Base-by-base conservation (phyloP, 768 basidiomycete species). In the Tulasnella sp. region DNA sequence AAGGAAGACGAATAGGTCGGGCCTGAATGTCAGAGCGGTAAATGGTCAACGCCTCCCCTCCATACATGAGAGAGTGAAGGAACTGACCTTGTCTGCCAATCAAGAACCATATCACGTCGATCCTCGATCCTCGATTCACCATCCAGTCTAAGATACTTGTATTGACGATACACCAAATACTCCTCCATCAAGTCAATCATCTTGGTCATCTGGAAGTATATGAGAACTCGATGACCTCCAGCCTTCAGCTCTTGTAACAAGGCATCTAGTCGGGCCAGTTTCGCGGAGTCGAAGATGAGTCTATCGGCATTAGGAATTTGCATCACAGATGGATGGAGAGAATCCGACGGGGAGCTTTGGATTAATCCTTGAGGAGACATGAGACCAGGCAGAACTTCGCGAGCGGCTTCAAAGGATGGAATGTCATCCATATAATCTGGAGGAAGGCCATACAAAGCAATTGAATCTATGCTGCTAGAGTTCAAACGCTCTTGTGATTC, bases 131-230 rank as follows among this genome's bases (percentile, higher is more conserved):
- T 90, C 25, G 90, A 93, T 1, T 85, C 85, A 32, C 92, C 92
- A 65, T 96, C 92, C 49, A 96, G 68, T 32, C 92, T 76, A 15
- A 95, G 69, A 62, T 96, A 95, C 65, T 90, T 92, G 71, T 90
- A 90, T 64, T 96, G 92, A 2, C 93, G 81, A 68, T 85, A 95
- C 53, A 95, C 88, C 54, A 99, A 72, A 64, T 96, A 99, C 64
- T 98, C 95, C 65, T 98, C 95, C 79, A 98, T 92, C 44, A 98
- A 71, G 64, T 96, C 92, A 82, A 99, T 95, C 95, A 98, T 99
- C 53, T 83, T 78, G 10, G 93, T 98, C 95, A 99, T 99, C 66
- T 99, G 95, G 80, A 96, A 98, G 68, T 98, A 99, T 16, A 99
- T 74, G 59, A 99, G 67, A 12, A 93, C 89, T 40, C 91, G 81